Evolutionary conservation across 495 filamentous ascomycete species (phyloP), one percentile per base, ranked within the genome.

Genomic region (Hapsidospora chrysogenum): DNA sequence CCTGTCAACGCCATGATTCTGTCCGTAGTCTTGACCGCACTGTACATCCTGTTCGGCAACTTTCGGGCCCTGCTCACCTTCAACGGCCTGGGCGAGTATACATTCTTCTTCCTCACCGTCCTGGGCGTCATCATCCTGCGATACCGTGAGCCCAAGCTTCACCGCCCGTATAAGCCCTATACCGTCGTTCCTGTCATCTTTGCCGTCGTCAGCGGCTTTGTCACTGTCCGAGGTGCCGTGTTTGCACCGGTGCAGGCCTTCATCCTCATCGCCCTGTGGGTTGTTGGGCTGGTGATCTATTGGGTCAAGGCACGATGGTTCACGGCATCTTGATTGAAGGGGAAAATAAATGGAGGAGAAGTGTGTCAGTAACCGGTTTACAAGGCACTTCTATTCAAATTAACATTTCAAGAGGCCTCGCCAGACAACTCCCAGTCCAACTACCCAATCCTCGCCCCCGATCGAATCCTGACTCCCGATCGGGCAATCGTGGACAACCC

Each of bases 101-200:
- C 61, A 0, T 71, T 74, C 48, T 74, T 72, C 53, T 68, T 70
- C 41, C 48, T 74, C 4, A 69, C 66, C 2, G 64, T 70, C 3
- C 37, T 70, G 2, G 68, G 66, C 1, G 60, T 56, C 9, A 53
- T 74, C 9, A 40, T 68, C 5, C 47, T 74, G 19, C 51, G 69
- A 18, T 64, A 52, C 38, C 54, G 61, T 16, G 61, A 72, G 40
- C 68, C 66, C 0, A 36, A 39, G 0, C 45, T 71, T 0, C 41
- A 41, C 2, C 40, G 68, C 7, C 67, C 68, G 4, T 70, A 71
- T 34, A 60, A 60, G 39, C 58, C 67, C 0, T 45, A 53, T 16
- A 26, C 70, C 21, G 11, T 60, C 13, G 49, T 70, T 18, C 68
- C 68, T 0, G 31, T 54, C 1, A 37, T 58, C 5, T 74, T 74